These are phyloP conservation scores for Melocanna baccifera DNA, from an alignment of 176 grass and related monocot genomes.

Conservation along the genomic window DNA sequence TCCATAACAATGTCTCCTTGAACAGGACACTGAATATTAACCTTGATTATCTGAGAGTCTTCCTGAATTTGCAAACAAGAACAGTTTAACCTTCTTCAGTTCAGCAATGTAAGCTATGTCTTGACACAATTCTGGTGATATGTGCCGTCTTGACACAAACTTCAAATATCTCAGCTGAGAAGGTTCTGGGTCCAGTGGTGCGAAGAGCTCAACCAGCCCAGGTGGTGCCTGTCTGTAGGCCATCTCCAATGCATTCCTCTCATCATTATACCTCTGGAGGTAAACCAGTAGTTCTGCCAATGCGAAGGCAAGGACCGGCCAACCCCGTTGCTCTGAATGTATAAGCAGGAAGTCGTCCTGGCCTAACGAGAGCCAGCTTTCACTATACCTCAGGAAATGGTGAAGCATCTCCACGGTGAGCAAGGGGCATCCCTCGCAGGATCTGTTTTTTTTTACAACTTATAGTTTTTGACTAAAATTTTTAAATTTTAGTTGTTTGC, in stretches of 20 bases:
- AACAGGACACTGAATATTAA: constrained; percentile 40
- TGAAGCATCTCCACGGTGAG: constrained; percentile 87
- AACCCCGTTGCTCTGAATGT: constrained; percentile 81
- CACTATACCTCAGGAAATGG: constrained; percentile 91
- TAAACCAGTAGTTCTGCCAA: constrained; percentile 83
- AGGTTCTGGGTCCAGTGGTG: constrained; percentile 66
- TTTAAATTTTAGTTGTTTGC: too few species aligned
- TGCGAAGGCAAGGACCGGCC: constrained; percentile 79
- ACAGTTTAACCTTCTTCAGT: neutral
- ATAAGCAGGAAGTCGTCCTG: constrained; percentile 75
- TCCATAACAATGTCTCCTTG: constrained; percentile 81
- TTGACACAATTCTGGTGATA: constrained; percentile 58
- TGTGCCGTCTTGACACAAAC: constrained; percentile 72
- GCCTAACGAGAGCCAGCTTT: constrained; percentile 86
- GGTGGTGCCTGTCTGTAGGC: constrained; percentile 66
- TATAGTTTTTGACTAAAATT: too few species aligned
- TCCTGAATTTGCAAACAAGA: constrained; percentile 47
- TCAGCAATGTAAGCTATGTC: constrained; percentile 12
- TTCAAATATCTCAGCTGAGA: constrained; percentile 95
- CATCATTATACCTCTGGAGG: constrained; percentile 52
- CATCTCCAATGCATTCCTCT: constrained; percentile 70
- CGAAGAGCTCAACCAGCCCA: constrained; percentile 69
- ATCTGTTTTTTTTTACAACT: too few species aligned
- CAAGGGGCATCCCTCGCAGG: constrained; percentile 87
- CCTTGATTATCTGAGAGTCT: constrained; percentile 57